Base-by-base conservation (phyloP, 164 flowering plant genomes). In the Chimonanthus salicifolius region DNA sequence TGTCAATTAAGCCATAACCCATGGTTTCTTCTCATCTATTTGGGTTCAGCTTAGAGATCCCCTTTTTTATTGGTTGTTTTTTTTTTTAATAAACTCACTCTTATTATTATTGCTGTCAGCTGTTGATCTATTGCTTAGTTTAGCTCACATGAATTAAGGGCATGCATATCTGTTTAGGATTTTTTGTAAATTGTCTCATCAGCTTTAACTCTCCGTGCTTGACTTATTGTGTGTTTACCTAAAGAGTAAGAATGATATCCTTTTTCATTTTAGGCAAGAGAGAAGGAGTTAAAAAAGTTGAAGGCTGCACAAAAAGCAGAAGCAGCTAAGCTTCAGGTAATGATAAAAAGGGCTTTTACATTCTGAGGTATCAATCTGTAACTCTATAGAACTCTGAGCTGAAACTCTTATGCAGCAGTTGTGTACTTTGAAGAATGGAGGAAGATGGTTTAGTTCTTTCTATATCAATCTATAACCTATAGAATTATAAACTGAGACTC, bases 271-370 rank as follows among this genome's bases (percentile, higher is more conserved):
- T 76, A 94, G 98, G 97, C 98, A 3, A 87, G 77, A 72, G 97
- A 86, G 73, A 94, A 94, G 77, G 97, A 90, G 79, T 60, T 88
- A 81, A 92, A 92, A 79, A 94, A 88, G 71, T 82, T 75, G 0
- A 94, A 94, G 85, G 92, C 94, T 64, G 78, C 77, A 45, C 85
- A 88, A 74, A 94, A 92, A 75, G 91, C 90, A 58, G 88, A 84
- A 77, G 83, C 82, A 21, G 85, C 89, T 2, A 88, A 90, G 75
- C 82, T 85, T 54, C 89, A 89, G 92, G 92, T 89, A 78, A 58
- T 11, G 62, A 9, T 21, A 44, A 13, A 13, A 2, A 10, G 4
- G 60, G 60, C 60, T 54, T 8, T 13, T 54, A 1, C 60, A 13
- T 54, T 13, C 10, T 54, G 11, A 54, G 60, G 60, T n/a, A 54